These are phyloP conservation scores for Arthrobotrys pseudoclavata DNA, from an alignment of 2,329 filamentous ascomycete species.

Conservation along the genomic window DNA sequence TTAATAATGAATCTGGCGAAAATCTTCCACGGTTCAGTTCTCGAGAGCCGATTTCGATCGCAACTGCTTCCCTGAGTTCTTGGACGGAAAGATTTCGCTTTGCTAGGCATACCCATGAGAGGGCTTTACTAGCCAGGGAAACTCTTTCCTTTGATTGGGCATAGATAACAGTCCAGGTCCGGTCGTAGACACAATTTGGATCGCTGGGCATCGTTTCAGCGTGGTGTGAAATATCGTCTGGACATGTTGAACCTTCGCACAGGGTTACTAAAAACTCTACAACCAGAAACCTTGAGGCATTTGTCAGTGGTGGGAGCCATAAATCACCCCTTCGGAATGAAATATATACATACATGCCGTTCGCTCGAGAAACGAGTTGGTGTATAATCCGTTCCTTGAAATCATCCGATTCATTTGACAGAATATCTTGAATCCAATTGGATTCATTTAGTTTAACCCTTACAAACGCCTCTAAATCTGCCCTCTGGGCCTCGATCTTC, in stretches of 20 bases:
- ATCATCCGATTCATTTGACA: constrained; percentile 1
- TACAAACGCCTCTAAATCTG: not conserved
- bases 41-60: not conserved
- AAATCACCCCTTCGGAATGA: not conserved
- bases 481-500: constrained; percentile 1
- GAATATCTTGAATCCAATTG: constrained; percentile 5
- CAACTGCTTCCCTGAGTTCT: not conserved
- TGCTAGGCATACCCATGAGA: constrained; percentile 3
- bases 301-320: not conserved
- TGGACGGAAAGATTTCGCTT: constrained; percentile 2
- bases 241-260: constrained; percentile 6
- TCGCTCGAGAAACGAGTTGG: not conserved
- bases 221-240: constrained; percentile 1
- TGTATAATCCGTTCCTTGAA: constrained; percentile 6
- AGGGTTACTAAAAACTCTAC: constrained; percentile 1
- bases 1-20: not conserved
- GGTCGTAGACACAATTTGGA: not conserved
- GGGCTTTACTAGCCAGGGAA: not conserved
- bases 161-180: not conserved
- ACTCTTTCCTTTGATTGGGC: not conserved
- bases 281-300: not conserved
- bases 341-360: not conserved
- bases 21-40: not conserved
- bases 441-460: not conserved
- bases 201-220: constrained; percentile 1